These are phyloP conservation scores for Elongisporangium senticosum DNA, from an alignment of 352 stramenopile genomes.

Conservation along the genomic window DNA sequence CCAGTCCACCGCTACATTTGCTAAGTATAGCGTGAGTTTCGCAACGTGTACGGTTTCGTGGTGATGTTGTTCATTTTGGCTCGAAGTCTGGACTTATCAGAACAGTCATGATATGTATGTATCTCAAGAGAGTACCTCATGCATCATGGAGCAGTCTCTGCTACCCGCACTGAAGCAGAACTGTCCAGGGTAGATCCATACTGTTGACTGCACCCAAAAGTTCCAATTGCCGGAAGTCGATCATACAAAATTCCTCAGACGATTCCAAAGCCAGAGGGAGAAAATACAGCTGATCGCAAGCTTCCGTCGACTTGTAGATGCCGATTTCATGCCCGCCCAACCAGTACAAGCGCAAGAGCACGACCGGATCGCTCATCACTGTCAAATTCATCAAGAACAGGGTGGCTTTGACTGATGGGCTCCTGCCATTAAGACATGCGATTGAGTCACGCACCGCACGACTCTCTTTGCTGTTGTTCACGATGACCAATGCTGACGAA, in stretches of 20 bases:
- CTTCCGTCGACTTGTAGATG: neutral
- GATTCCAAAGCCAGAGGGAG: neutral
- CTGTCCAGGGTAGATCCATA: neutral
- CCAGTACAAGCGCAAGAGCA: neutral
- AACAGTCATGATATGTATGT: too few relatives aligned
- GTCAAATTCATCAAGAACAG: neutral
- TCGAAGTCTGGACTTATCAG: too few relatives aligned
- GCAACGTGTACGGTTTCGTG: too few relatives aligned
- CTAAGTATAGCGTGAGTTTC: too few relatives aligned
- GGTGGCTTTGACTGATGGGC: neutral
- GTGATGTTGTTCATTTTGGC: too few relatives aligned
- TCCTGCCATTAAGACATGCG: neutral
- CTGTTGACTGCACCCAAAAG: neutral
- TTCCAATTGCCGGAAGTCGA: neutral
- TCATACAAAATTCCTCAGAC: neutral
- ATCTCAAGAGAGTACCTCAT: too few relatives aligned
- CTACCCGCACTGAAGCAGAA: neutral
- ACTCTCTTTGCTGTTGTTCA: neutral
- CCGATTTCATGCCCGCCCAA: neutral
- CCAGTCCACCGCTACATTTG: too few relatives aligned
- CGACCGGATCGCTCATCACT: neutral
- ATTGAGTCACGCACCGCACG: neutral
- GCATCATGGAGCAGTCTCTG: too few relatives aligned
- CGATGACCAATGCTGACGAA: neutral
- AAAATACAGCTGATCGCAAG: neutral